Conservation (phyloP, 2,329 filamentous ascomycete species). For the Xylariaceae sp. region DNA sequence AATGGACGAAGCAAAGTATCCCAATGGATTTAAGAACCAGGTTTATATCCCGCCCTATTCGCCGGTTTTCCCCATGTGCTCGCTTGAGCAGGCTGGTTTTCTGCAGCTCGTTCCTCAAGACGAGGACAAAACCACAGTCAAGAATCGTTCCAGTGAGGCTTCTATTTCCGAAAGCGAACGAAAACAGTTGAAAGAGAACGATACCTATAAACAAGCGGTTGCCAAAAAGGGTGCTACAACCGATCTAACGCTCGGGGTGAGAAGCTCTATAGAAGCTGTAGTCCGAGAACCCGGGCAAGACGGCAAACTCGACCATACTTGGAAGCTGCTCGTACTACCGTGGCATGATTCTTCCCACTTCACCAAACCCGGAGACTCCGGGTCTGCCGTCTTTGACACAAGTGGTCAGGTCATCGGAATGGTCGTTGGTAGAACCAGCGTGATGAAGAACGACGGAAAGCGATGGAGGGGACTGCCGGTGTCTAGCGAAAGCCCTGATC, state of each 20-base stretch:
- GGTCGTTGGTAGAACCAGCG: neutral
- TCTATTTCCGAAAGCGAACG: neutral
- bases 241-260: neutral
- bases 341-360: neutral
- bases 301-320: neutral
- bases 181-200: neutral
- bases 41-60: too few species aligned
- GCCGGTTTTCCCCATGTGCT: too few species aligned
- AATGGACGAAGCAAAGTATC: slow-evolving; percentile 3
- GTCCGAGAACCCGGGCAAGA: neutral
- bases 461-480: neutral
- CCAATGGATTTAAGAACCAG: neutral
- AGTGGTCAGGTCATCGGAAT: slow-evolving; percentile 1
- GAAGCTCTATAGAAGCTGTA: slow-evolving; percentile 2
- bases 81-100: too few species aligned
- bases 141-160: neutral
- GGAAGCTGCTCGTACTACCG: slow-evolving; percentile 1
- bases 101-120: too few species aligned
- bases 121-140: neutral
- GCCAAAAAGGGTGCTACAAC: neutral
- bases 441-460: neutral
- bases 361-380: slow-evolving; percentile 1
- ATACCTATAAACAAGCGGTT: neutral
- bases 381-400: neutral
- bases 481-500: too few species aligned